phyloP scores from a whole-genome alignment of 1,284 basidiomycete species.

The Apiotrichum siamense region DNA sequence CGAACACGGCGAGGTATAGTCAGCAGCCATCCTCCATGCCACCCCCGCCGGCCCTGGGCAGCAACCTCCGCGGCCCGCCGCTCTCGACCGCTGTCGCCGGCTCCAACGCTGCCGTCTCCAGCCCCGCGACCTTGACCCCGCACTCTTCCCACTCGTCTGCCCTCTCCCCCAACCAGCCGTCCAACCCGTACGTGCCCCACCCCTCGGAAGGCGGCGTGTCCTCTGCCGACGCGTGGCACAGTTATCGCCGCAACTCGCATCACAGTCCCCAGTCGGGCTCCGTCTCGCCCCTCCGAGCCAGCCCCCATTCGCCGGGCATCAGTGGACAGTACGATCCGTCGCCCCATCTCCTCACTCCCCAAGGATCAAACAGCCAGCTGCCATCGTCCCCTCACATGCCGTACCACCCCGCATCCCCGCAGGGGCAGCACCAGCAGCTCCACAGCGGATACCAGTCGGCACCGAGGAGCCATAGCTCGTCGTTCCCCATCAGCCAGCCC shows the following conservation, averaged over 20 bases:
- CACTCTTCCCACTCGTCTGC: not conserved
- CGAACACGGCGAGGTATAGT: not conserved
- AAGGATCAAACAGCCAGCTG: conserved; percentile 4
- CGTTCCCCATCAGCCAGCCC: conserved; percentile 35
- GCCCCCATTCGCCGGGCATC: conserved; percentile 29
- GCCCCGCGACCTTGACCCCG: not conserved
- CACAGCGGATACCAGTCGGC: conserved; percentile 1
- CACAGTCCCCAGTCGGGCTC: conserved; percentile 29
- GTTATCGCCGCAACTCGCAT: conserved; percentile 16
- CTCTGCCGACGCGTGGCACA: conserved; percentile 10
- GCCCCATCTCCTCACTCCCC: conserved; percentile 17
- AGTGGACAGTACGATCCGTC: conserved; percentile 27
- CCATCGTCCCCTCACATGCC: conserved; percentile 5
- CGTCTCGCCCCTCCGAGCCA: conserved; percentile 26
- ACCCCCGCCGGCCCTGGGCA: conserved; percentile 12
- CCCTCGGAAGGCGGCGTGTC: not conserved
- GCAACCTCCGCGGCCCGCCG: not conserved
- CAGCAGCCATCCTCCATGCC: conserved; percentile 2
- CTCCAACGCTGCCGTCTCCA: not conserved
- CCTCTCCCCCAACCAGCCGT: conserved; percentile 2
- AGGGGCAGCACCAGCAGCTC: not conserved
- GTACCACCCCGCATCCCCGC: not conserved
- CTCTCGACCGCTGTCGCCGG: not conserved
- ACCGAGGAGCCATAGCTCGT: conserved; percentile 9
- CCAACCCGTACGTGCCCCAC: conserved; percentile 39